These are phyloP conservation scores for Blastobotrys chiropterorum DNA, from an alignment of 805 yeast genomes.

Conservation along the genomic window DNA sequence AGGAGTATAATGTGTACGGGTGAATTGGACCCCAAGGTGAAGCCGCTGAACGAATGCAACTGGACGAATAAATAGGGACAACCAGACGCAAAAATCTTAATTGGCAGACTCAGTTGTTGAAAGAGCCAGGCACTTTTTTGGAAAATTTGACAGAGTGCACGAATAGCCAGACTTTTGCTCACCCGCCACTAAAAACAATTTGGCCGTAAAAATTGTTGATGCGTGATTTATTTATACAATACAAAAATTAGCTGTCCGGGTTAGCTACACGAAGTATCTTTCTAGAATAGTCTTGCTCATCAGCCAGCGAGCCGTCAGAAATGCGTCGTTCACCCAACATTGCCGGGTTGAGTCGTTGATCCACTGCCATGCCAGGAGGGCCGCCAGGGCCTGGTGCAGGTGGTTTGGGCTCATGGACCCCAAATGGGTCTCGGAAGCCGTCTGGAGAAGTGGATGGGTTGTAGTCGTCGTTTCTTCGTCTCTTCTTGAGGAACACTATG, in stretches of 20 bases:
- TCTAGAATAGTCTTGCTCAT: conserved; percentile 74
- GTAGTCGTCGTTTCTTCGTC: conserved; percentile 34
- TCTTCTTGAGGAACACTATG: conserved; percentile 38
- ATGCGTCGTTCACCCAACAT: conserved; percentile 79
- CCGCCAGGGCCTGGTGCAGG: conserved; percentile 13
- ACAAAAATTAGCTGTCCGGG: conserved; percentile 52
- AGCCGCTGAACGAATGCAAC: too few species aligned
- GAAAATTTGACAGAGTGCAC: too few species aligned
- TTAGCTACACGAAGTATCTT: conserved; percentile 83
- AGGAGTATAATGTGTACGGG: too few species aligned
- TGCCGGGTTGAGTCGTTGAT: conserved; percentile 65
- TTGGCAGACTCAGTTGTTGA: too few species aligned
- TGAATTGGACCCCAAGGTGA: too few species aligned
- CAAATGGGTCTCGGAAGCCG: conserved; percentile 29
- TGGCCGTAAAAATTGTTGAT: too few species aligned
- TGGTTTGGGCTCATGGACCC: conserved; percentile 20
- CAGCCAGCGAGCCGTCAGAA: conserved; percentile 81
- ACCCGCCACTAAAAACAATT: too few species aligned
- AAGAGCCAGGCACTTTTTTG: too few species aligned
- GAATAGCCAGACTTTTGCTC: too few species aligned
- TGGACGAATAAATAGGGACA: too few species aligned
- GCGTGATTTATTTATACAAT: not conserved
- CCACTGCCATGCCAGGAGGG: conserved; percentile 34
- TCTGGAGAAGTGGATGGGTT: conserved; percentile 33
- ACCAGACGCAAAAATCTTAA: too few species aligned